A percentile compares a stretch with the other conserved stretches of the same genome.
Evolutionary conservation across 306 rosid genomes (phyloP).

Genomic region (Dalbergia cochinchinensis): DNA sequence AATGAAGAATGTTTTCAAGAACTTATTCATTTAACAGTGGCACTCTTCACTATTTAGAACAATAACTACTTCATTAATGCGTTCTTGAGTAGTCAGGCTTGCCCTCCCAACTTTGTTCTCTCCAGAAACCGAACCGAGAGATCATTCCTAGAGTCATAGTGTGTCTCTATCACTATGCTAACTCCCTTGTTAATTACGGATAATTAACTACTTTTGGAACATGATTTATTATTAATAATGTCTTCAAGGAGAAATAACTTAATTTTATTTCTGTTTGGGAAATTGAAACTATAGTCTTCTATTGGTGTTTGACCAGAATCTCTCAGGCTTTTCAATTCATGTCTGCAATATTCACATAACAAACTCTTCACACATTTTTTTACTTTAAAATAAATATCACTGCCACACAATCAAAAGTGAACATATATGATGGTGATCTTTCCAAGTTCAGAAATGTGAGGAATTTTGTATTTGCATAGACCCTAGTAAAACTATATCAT

Average conservation of each 20-base stretch:
- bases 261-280: conserved; percentile 7
- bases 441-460: background rate
- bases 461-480: too few species aligned
- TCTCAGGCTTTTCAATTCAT: conserved; percentile 24
- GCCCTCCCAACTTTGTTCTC: too few species aligned
- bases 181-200: background rate
- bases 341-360: background rate
- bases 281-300: conserved; percentile 29
- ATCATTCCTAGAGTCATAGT: too few species aligned
- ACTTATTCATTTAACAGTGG: background rate
- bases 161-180: too few species aligned
- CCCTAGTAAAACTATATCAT: too few species aligned
- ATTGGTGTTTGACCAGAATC: conserved; percentile 17
- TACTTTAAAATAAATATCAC: background rate
- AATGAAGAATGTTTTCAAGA: background rate
- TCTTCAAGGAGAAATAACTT: conserved; percentile 28
- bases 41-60: background rate
- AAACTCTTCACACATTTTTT: background rate
- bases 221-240: background rate
- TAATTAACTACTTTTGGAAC: background rate
- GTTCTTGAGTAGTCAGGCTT: too few species aligned
- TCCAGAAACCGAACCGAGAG: too few species aligned
- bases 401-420: background rate
- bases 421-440: background rate
- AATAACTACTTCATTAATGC: too few species aligned